Conservation (phyloP, 768 basidiomycete genomes). For the Megacollybia marginata region DNA sequence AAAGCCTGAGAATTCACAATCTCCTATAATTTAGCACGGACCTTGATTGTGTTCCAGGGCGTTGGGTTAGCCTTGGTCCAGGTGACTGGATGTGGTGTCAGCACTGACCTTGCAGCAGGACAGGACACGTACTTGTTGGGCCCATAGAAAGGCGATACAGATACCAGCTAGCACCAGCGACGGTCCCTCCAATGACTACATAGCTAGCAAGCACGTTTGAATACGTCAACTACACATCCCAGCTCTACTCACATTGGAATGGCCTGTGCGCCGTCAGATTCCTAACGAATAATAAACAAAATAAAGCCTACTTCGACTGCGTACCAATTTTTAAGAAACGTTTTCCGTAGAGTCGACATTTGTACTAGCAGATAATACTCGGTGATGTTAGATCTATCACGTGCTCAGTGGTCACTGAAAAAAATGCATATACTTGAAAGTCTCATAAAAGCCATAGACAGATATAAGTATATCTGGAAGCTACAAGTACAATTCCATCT, state of each 20-base stretch:
- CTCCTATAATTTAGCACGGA: conserved; percentile 16
- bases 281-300: not conserved
- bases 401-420: too few species aligned
- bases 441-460: too few species aligned
- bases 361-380: too few species aligned
- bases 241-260: conserved; percentile 6
- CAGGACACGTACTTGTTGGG: conserved; percentile 35
- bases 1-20: conserved; percentile 87
- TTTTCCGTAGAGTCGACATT: not conserved
- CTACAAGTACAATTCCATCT: too few species aligned
- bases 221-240: not conserved
- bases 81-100: not conserved
- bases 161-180: conserved; percentile 62
- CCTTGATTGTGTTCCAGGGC: conserved; percentile 34
- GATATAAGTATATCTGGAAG: too few species aligned
- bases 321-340: conserved; percentile 33
- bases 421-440: too few species aligned
- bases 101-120: too few species aligned
- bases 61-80: conserved; percentile 18
- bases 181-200: conserved; percentile 42
- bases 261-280: conserved; percentile 1
- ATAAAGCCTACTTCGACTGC: conserved; percentile 32
- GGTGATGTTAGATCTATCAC: too few species aligned
- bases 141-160: conserved; percentile 56
- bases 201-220: conserved; percentile 23